Evolutionary conservation across 164 flowering plant genomes (phyloP).

Genomic region (Vitis riparia): DNA sequence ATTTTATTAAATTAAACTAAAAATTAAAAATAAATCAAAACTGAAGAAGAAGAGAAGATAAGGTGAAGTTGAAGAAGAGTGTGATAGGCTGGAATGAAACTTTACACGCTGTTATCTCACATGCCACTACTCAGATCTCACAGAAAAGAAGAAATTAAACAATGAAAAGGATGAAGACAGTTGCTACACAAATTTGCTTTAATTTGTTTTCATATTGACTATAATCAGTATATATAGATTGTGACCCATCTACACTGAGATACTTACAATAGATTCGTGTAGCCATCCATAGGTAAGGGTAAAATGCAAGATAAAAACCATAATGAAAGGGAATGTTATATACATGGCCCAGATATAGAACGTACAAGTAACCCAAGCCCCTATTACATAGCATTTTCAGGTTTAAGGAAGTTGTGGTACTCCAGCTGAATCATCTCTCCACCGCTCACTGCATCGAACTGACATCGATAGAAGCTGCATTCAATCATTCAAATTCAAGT

Average conservation of each 20-base stretch:
- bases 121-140: too few relatives aligned
- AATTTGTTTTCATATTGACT: too few relatives aligned
- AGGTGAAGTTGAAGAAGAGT: too few relatives aligned
- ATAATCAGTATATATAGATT: too few relatives aligned
- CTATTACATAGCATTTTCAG: slow-evolving; percentile 43
- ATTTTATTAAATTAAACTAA: too few relatives aligned
- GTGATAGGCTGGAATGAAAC: too few relatives aligned
- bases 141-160: background rate
- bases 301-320: background rate
- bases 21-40: too few relatives aligned
- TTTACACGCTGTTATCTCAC: too few relatives aligned
- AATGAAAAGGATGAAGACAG: background rate
- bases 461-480: slow-evolving; percentile 71
- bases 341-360: background rate
- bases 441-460: slow-evolving; percentile 60
- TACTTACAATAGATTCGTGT: too few relatives aligned
- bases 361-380: background rate
- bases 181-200: background rate
- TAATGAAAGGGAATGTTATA: background rate
- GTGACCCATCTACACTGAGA: too few relatives aligned
- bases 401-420: slow-evolving; percentile 64
- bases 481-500: slow-evolving; percentile 10
- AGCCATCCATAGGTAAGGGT: too few relatives aligned
- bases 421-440: slow-evolving; percentile 85
- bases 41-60: too few relatives aligned